Base-by-base conservation (phyloP, 129 eudicot species). In the Saposhnikovia divaricata region DNA sequence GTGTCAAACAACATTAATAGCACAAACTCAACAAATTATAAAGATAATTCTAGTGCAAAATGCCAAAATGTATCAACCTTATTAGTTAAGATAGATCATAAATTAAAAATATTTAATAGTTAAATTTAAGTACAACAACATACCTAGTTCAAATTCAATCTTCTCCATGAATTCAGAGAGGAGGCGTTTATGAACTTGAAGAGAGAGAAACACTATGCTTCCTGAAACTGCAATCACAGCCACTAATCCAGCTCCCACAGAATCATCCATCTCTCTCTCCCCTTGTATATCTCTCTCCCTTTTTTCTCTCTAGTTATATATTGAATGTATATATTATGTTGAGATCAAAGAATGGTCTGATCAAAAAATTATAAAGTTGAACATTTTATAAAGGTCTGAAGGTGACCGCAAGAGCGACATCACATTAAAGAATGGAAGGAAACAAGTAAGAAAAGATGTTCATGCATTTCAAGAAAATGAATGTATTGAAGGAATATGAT, bases 191-290 rank as follows among this genome's bases (percentile, higher is more conserved):
- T 93, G 98, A 80, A 82, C 68, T 77, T 93, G 97, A 74, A 86
- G 90, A 81, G 97, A 88, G 55, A 93, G 88, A 73, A 93, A 77
- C 39, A 83, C 95, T 1, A 93, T 89, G 83, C 98, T 91, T 73
- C 98, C 98, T 0, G 98, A 93, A 68, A 93, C 95, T 5, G 90
- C 97, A 63, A 93, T 89, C 79, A 91, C 98, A 13, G 95, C 91
- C 94, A 91, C 80, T 78, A 86, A 80, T 23, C 95, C 89, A 15
- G 89, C 80, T 71, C 89, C 83, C 71, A 86, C 31, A 8, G 96
- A 85, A 82, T 77, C 74, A 80, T 81, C 89, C 89, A 86, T 83
- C 76, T 79, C 71, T 73, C 66, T 44, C 63, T 55, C 74, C 15
- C 45, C 11, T 14, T 50, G 3, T 21, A 19, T 5, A 3, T 16